Evolutionary conservation across 192 early-diverging fungal species (phyloP).

Genomic region (Gaertneriomyces semiglobifer): DNA sequence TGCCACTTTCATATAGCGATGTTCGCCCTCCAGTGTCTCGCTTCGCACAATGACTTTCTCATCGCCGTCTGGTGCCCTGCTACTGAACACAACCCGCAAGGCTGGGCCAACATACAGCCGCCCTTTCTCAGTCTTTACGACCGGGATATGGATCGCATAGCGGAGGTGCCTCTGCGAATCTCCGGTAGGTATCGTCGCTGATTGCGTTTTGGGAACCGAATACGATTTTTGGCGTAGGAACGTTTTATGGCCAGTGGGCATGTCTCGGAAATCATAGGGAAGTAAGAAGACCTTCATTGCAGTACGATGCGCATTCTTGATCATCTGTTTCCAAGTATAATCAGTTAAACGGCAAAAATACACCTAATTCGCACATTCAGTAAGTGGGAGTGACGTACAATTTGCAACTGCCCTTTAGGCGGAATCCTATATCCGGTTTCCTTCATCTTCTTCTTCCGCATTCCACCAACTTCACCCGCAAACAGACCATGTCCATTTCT

Average conservation of each 20-base stretch:
- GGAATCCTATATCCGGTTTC: conserved; percentile 66
- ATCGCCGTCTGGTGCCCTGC: conserved; percentile 57
- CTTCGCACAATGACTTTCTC: conserved; percentile 61
- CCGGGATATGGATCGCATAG: conserved; percentile 78
- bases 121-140: conserved; percentile 53
- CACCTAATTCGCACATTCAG: background rate
- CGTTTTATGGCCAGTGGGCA: conserved; percentile 70
- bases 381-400: conserved; percentile 40
- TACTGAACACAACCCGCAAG: conserved; percentile 74
- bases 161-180: conserved; percentile 39
- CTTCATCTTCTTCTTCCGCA: conserved; percentile 17
- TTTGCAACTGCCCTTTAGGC: conserved; percentile 68
- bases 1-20: background rate
- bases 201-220: conserved; percentile 15
- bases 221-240: conserved; percentile 79
- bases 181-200: background rate
- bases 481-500: conserved; percentile 1
- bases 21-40: conserved; percentile 47
- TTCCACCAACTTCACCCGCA: conserved; percentile 1
- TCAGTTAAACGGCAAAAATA: background rate
- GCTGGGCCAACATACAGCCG: conserved; percentile 62
- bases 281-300: conserved; percentile 76
- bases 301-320: conserved; percentile 74
- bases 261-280: conserved; percentile 73
- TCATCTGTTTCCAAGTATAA: conserved; percentile 42